These are phyloP conservation scores for Capronia epimyces DNA, from an alignment of 2,329 filamentous ascomycete species.

Conservation along the genomic window DNA sequence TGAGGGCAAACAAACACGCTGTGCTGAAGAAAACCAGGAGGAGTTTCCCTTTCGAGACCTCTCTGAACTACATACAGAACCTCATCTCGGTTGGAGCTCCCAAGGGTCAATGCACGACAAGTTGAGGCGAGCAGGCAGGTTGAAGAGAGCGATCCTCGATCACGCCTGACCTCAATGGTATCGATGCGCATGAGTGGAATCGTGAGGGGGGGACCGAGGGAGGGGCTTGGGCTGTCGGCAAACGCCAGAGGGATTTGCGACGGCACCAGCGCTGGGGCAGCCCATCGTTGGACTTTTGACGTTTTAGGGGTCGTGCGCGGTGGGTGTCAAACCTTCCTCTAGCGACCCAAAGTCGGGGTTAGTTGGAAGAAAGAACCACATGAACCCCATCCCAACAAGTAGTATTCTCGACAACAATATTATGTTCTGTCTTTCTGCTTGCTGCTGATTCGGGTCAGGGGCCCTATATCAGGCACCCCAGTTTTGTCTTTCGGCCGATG, in stretches of 20 bases:
- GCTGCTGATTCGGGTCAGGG: no score
- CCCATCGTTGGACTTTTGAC: background rate
- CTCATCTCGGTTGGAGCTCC: slow-evolving; percentile 24
- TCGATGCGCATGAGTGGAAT: background rate
- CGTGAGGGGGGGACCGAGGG: background rate
- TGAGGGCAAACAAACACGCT: background rate
- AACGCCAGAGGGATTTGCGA: background rate
- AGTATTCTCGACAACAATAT: background rate
- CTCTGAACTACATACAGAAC: slow-evolving; percentile 12
- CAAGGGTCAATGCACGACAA: slow-evolving; percentile 6
- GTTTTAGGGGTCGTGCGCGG: background rate
- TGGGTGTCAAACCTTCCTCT: background rate
- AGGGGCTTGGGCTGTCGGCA: background rate
- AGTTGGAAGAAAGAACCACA: background rate
- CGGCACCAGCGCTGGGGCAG: background rate
- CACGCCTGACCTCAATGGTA: slow-evolving; percentile 14
- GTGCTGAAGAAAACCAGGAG: background rate
- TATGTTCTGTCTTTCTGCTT: background rate
- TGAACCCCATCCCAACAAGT: background rate
- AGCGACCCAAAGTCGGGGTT: background rate
- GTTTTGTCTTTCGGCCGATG: no score
- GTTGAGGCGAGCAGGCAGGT: slow-evolving; percentile 19
- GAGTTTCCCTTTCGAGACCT: slow-evolving; percentile 10
- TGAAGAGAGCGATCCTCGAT: slow-evolving; percentile 23
- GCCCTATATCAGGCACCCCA: no score